These are phyloP conservation scores for Colletotrichum cereale DNA, from an alignment of 2,329 filamentous ascomycete species.

Conservation along the genomic window DNA sequence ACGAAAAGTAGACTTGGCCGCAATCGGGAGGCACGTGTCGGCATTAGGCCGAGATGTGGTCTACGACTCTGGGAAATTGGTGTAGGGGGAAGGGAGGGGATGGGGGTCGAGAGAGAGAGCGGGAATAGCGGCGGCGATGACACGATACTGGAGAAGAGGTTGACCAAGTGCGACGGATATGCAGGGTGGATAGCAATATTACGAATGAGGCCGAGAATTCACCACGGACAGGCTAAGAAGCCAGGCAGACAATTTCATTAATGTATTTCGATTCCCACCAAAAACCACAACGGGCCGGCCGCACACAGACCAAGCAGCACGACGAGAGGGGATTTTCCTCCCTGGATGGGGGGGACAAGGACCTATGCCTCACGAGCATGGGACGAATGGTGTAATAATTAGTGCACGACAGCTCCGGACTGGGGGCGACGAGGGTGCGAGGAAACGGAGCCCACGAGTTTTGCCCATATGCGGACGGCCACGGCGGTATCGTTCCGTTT, in stretches of 20 bases:
- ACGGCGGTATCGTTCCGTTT: conserved; percentile 16
- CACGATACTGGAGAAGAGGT: conserved; percentile 13
- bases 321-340: background rate
- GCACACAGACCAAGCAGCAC: conserved; percentile 1
- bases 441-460: background rate
- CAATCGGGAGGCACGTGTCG: conserved; percentile 33
- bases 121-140: conserved; percentile 39
- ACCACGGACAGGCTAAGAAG: conserved; percentile 31
- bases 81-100: background rate
- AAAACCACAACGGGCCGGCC: background rate
- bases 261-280: conserved; percentile 11
- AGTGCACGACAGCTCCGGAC: conserved; percentile 7
- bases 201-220: conserved; percentile 38
- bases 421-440: background rate
- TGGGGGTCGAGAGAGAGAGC: conserved; percentile 8
- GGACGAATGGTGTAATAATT: conserved; percentile 15
- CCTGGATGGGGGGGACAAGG: conserved; percentile 9
- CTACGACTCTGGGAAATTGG: conserved; percentile 22
- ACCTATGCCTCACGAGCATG: conserved; percentile 1
- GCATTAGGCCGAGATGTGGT: conserved; percentile 38
- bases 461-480: conserved; percentile 4
- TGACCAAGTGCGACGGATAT: conserved; percentile 20
- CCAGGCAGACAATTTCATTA: conserved; percentile 12
- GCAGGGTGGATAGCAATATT: conserved; percentile 39
- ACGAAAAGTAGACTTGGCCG: conserved; percentile 3